Evolutionary conservation across 345 rosid species (phyloP), one percentile per base, ranked within the genome.

Genomic region (Mallotus nudiflorus): DNA sequence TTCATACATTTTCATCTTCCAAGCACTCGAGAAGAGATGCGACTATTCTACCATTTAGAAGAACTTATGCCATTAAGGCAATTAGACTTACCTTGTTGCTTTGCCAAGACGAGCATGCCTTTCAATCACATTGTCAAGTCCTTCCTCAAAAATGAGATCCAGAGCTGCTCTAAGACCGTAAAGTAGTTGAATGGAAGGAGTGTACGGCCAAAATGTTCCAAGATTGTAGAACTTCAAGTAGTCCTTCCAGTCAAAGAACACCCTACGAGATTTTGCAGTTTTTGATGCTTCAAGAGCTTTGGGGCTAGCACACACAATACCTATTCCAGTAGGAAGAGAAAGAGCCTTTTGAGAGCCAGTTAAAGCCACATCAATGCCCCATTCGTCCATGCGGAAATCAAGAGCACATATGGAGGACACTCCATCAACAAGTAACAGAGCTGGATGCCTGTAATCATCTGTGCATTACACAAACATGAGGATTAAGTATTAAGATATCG

Each of bases 281-380:
- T 90, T 89, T 35, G 97, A 79, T 33, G 99, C 99, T 83, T 92
- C 97, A 9, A 95, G 76, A 27, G 99, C 99, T 79, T 89, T 95
- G 37, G 97, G 94, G 84, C 99, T 90, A 25, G 97, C 97, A 61
- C 97, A 92, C 67, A 95, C 88, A 55, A 95, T 82, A 7, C 99
- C 97, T 61, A 95, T 82, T 0, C 99, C 99, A 46, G 99, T 95
- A 3, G 99, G 99, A 50, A 95, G 97, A 50, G 99, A 95, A 20
- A 95, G 93, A 45, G 99, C 99, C 81, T 95, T 95, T 77, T 95
- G 99, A 13, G 99, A 95, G 10, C 99, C 99, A 2, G 99, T 95
- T 76, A 95, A 79, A 67, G 99, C 97, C 56, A 95, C 97, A 28
- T 95, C 97, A 5, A 95, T 79, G 62, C 99, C 97, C 98, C 98